Evolutionary conservation across 148 eudicot species (phyloP).

Genomic region (Cornus kousa): DNA sequence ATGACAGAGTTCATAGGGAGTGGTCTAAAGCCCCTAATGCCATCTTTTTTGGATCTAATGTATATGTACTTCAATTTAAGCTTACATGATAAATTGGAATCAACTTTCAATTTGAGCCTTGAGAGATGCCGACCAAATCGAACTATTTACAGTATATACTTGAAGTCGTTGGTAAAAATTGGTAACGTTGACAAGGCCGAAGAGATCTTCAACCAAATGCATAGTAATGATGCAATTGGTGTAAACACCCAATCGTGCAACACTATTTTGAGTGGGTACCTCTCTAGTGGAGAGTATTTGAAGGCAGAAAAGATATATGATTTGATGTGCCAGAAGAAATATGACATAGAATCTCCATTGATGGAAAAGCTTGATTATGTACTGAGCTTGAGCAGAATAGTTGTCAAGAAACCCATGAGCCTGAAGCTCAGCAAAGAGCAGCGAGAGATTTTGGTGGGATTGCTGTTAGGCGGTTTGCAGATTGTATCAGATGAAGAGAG

Average conservation of each 20-base stretch:
- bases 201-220: constrained; percentile 72
- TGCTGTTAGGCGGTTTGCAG: constrained; percentile 75
- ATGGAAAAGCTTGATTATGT: constrained; percentile 54
- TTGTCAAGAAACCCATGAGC: constrained; percentile 34
- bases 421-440: constrained; percentile 76
- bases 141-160: constrained; percentile 54
- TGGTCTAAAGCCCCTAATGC: constrained; percentile 62
- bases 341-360: constrained; percentile 54
- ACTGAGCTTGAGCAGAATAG: constrained; percentile 39
- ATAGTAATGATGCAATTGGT: constrained; percentile 55
- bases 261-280: constrained; percentile 62
- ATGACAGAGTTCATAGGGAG: constrained; percentile 71
- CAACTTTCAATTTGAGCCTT: constrained; percentile 53
- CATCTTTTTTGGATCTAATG: constrained; percentile 59
- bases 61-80: constrained; percentile 57
- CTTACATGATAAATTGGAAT: constrained; percentile 67
- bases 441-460: constrained; percentile 81
- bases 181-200: constrained; percentile 67
- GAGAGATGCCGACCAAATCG: constrained; percentile 68
- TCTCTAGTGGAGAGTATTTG: constrained; percentile 38
- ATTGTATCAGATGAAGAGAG: constrained; percentile 46
- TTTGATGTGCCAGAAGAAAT: constrained; percentile 72
- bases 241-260: constrained; percentile 61
- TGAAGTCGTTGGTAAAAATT: constrained; percentile 67
- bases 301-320: constrained; percentile 65